These are phyloP conservation scores for Argentina anserina DNA, from an alignment of 306 rosid genomes.

Conservation along the genomic window DNA sequence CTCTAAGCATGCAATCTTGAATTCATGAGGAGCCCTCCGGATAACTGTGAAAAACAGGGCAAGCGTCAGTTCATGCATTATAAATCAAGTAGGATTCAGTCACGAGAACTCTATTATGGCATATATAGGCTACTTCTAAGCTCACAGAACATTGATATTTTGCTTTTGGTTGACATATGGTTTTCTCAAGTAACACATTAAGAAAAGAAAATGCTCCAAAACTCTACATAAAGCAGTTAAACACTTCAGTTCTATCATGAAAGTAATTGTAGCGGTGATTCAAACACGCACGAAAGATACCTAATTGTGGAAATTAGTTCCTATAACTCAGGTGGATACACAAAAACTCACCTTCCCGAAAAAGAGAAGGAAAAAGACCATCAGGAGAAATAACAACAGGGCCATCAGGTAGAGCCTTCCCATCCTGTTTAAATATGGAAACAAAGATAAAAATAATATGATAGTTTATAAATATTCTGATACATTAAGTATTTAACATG, in stretches of 20 bases:
- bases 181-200: background rate
- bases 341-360: constrained; percentile 73
- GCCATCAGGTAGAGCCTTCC: constrained; percentile 87
- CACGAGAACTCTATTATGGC: background rate
- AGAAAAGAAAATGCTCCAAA: background rate
- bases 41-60: constrained; percentile 55
- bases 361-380: constrained; percentile 93
- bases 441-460: constrained; percentile 17
- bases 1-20: constrained; percentile 93
- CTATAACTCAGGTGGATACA: background rate
- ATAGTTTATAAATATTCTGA: too few relatives aligned
- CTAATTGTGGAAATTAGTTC: background rate
- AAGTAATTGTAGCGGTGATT: background rate
- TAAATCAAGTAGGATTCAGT: constrained; percentile 11
- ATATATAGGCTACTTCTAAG: background rate
- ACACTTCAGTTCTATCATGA: background rate
- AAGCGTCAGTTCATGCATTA: constrained; percentile 18
- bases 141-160: background rate
- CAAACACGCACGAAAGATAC: background rate
- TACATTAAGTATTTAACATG: constrained; percentile 20
- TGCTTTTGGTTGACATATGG: background rate
- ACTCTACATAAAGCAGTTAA: background rate
- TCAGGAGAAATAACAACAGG: constrained; percentile 98
- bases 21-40: constrained; percentile 94
- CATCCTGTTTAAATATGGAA: constrained; percentile 58